Evolutionary conservation across 768 basidiomycete species (phyloP).

Genomic region (Hygrocybe coccinea): DNA sequence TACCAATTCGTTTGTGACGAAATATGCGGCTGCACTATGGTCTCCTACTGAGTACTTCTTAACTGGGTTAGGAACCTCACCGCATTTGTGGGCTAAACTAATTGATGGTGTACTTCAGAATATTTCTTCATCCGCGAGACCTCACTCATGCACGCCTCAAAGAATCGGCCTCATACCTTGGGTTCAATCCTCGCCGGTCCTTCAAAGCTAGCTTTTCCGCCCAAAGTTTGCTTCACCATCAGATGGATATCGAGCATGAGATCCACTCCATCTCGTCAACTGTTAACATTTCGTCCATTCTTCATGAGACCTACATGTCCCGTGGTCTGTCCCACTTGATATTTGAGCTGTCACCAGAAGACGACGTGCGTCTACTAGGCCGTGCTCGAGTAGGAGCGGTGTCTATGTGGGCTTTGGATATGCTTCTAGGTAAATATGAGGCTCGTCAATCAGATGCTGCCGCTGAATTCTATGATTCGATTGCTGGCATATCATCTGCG

Average conservation of each 20-base stretch:
- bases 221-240: neutral
- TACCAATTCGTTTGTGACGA: neutral
- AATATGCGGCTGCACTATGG: neutral
- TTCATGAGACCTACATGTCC: neutral
- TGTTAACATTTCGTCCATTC: neutral
- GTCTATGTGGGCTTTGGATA: slow-evolving; percentile 1
- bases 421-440: neutral
- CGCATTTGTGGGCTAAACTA: neutral
- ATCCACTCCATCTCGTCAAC: neutral
- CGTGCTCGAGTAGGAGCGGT: neutral
- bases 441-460: neutral
- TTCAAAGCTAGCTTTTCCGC: neutral
- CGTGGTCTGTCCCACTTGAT: neutral
- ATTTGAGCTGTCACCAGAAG: slow-evolving; percentile 1
- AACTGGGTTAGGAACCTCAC: neutral
- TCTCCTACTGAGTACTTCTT: slow-evolving; percentile 1
- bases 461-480: neutral
- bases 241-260: neutral
- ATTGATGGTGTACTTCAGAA: neutral
- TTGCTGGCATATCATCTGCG: too few species aligned
- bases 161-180: slow-evolving; percentile 2
- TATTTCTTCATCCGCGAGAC: neutral
- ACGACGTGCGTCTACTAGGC: neutral
- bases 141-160: neutral
- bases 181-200: neutral